Base-by-base conservation (phyloP, 1,284 basidiomycete genomes). In the Trichosporon sp. region DNA sequence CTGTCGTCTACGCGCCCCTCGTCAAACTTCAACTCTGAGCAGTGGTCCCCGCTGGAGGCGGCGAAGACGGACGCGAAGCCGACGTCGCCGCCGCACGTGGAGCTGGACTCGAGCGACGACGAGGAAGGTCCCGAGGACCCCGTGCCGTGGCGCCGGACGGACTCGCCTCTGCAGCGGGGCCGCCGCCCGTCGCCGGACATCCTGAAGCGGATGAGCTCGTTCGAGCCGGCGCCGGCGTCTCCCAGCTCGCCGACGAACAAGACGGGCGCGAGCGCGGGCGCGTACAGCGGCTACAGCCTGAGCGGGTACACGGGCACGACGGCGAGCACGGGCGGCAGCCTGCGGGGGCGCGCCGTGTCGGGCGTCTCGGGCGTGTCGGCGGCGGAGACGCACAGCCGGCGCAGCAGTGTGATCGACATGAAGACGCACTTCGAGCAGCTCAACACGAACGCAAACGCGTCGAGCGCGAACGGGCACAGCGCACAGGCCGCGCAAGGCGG, bases 371-470 rank as follows among this genome's bases (percentile, higher is more conserved):
- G 35, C 6, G 21, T 21, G 21, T 65, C 66, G 2, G 70, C 25
- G 31, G 65, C 42, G 23, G 66, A 67, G 58, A 34, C 60, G 1
- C 79, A 79, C 65, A 53, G 47, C 2, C 75, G 80, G 8, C 78
- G 79, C 65, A 76, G 77, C n/a, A 80, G 79, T 21, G 80, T 83
- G 67, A 80, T 77, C 62, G 78, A 79, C 60, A 80, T 83, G 15
- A 76, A 82, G 5, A 75, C 77, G 13, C 74, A 73, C 44, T 80
- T 78, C 73, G 80, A 81, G 67, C 65, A 68, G n/a, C 65, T 81
- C 63, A 70, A 18, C 51, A 62, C 18, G 73, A 60, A 68, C 56
- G 15, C 70, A 69, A 35, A 5, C 44, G 5, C 42, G 8, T 31
- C 64, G 29, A 65, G 63, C 53, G 44, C 64, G 29, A 65, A 65